These are phyloP conservation scores for Geotrichum macrosporum DNA, from an alignment of 1,139 yeast species.

Conservation along the genomic window DNA sequence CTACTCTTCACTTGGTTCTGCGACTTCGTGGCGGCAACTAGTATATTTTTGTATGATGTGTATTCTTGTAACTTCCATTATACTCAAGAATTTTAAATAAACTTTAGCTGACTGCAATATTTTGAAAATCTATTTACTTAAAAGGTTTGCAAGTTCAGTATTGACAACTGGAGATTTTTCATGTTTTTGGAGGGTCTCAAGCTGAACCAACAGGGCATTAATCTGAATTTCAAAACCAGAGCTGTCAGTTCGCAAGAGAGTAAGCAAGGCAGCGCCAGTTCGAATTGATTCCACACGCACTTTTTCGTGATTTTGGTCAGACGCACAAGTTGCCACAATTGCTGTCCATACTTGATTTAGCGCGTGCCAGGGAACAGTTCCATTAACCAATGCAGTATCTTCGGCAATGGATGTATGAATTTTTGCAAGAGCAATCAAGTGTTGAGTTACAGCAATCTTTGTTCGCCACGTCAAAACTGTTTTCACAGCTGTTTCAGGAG, in stretches of 20 bases:
- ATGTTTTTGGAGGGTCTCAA: background rate
- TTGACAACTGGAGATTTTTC: slow-evolving; percentile 14
- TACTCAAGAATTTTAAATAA: background rate
- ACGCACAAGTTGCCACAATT: slow-evolving; percentile 38
- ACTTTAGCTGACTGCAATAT: too few relatives aligned
- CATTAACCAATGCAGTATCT: slow-evolving; percentile 30
- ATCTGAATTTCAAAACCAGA: slow-evolving; percentile 20
- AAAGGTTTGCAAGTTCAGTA: slow-evolving; percentile 13
- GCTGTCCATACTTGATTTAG: slow-evolving; percentile 33
- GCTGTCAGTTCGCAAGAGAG: slow-evolving; percentile 24
- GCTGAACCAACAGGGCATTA: slow-evolving; percentile 10
- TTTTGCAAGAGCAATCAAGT: slow-evolving; percentile 7
- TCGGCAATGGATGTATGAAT: slow-evolving; percentile 15
- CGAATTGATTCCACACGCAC: slow-evolving; percentile 53
- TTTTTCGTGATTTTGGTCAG: slow-evolving; percentile 53
- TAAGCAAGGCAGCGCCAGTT: slow-evolving; percentile 36
- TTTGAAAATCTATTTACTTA: background rate
- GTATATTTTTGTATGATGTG: background rate
- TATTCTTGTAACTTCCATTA: background rate
- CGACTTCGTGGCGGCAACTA: slow-evolving; percentile 81
- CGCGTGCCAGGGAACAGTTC: slow-evolving; percentile 29
- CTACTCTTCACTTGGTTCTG: slow-evolving; percentile 76
- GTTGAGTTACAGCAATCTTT: slow-evolving; percentile 6
- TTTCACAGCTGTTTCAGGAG: slow-evolving; percentile 10
- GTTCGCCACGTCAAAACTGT: slow-evolving; percentile 1